Evolutionary conservation across 73 alveolate genomes (phyloP).

Genomic region (Paramecium sexaurelia): DNA sequence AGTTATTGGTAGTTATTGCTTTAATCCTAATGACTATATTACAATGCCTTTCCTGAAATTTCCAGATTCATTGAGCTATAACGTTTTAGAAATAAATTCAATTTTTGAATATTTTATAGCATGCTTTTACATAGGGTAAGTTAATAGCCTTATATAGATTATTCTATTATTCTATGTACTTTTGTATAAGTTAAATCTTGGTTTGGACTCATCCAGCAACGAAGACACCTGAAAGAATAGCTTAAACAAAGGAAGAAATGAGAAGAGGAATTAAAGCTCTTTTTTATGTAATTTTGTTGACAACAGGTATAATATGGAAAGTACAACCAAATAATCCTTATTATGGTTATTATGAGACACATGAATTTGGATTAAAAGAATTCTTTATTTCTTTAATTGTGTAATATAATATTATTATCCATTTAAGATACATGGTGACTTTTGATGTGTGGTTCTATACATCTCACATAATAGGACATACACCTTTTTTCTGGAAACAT

Average conservation of each 20-base stretch:
- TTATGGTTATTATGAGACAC: constrained; percentile 61
- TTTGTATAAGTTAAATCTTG: not conserved
- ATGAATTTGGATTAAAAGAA: constrained; percentile 38
- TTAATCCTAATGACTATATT: not conserved
- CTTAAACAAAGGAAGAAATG: not conserved
- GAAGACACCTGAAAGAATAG: not conserved
- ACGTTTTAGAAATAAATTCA: not conserved
- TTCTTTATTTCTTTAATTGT: not conserved
- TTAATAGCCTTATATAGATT: not conserved
- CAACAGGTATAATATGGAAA: constrained; percentile 58
- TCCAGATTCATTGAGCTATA: not conserved
- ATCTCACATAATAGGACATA: constrained; percentile 49
- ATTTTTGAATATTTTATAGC: constrained; percentile 11
- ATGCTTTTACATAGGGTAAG: constrained; percentile 26
- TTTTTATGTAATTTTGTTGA: constrained; percentile 18
- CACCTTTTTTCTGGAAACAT: constrained; percentile 60
- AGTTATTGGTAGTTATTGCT: not conserved
- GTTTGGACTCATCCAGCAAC: constrained; percentile 23
- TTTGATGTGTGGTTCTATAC: constrained; percentile 62
- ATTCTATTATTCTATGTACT: not conserved
- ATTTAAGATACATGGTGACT: constrained; percentile 45
- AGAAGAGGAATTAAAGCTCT: constrained; percentile 58
- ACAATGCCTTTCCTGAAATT: constrained; percentile 10
- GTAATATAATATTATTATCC: not conserved
- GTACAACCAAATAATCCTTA: constrained; percentile 30